phyloP scores from a whole-genome alignment of 2,329 filamentous ascomycete species.

The Colletotrichum sp. region DNA sequence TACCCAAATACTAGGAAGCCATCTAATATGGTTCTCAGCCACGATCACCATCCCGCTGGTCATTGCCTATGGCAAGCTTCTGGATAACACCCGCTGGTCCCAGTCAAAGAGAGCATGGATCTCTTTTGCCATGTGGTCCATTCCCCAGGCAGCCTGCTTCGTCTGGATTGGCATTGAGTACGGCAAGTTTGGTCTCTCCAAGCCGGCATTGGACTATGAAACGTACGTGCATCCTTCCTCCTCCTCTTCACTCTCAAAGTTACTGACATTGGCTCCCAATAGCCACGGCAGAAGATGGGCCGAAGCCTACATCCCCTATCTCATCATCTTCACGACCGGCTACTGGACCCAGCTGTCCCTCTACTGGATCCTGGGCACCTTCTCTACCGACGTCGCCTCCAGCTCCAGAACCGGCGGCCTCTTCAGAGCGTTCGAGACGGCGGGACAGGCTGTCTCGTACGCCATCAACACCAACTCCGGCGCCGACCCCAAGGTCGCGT shows the following conservation, averaged over 20 bases:
- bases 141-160: conserved; percentile 3
- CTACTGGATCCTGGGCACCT: conserved; percentile 42
- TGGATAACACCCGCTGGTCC: conserved; percentile 2
- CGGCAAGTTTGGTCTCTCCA: background rate
- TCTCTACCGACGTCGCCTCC: conserved; percentile 36
- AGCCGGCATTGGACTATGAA: background rate
- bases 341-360: conserved; percentile 24
- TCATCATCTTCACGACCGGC: conserved; percentile 1
- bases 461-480: conserved; percentile 29
- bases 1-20: background rate
- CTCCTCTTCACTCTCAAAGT: no score
- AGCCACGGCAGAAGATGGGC: conserved; percentile 8
- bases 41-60: background rate
- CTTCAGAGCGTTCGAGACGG: conserved; percentile 31
- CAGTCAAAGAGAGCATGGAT: conserved; percentile 3
- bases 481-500: background rate
- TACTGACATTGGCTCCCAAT: background rate
- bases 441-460: conserved; percentile 34
- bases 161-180: conserved; percentile 15
- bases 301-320: conserved; percentile 7
- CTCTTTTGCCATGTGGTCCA: background rate
- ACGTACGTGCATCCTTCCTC: background rate
- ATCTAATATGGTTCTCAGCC: background rate
- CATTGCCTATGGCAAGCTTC: background rate
- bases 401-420: conserved; percentile 32